phyloP scores from a whole-genome alignment of 164 flowering plant genomes.

The Buxus sempervirens region DNA sequence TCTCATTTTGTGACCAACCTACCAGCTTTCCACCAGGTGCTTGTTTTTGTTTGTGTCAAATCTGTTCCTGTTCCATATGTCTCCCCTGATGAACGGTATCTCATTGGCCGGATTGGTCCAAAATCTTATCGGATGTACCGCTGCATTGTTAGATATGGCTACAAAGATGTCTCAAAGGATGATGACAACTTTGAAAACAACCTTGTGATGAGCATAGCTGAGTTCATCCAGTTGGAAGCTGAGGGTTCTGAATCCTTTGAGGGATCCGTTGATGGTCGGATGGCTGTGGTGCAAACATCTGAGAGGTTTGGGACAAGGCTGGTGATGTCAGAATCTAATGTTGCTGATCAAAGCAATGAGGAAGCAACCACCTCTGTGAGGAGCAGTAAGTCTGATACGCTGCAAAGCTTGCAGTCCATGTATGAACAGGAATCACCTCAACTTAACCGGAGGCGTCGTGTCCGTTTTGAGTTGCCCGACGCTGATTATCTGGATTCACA shows the following conservation, averaged over 20 bases:
- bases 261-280: constrained; percentile 38
- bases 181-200: constrained; percentile 52
- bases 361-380: constrained; percentile 11
- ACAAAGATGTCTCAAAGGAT: constrained; percentile 49
- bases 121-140: constrained; percentile 61
- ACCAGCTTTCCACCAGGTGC: constrained; percentile 67
- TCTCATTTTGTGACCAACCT: constrained; percentile 63
- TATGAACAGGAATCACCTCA: constrained; percentile 46
- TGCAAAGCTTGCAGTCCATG: constrained; percentile 33
- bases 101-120: constrained; percentile 73
- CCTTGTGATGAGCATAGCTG: constrained; percentile 60
- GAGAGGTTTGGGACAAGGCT: constrained; percentile 46
- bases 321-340: constrained; percentile 23
- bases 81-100: constrained; percentile 49
- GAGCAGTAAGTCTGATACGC: constrained; percentile 42
- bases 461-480: constrained; percentile 37
- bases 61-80: constrained; percentile 54
- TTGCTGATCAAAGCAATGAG: constrained; percentile 13
- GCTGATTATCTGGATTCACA: constrained; percentile 24
- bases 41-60: constrained; percentile 62
- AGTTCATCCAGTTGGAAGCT: constrained; percentile 68
- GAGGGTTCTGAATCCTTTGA: constrained; percentile 34
- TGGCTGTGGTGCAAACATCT: constrained; percentile 58
- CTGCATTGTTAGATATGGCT: constrained; percentile 68
- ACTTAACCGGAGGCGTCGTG: constrained; percentile 22